Base-by-base conservation (phyloP, 225 moss, liverwort and hornwort species). In the Antitrichia curtipendula region DNA sequence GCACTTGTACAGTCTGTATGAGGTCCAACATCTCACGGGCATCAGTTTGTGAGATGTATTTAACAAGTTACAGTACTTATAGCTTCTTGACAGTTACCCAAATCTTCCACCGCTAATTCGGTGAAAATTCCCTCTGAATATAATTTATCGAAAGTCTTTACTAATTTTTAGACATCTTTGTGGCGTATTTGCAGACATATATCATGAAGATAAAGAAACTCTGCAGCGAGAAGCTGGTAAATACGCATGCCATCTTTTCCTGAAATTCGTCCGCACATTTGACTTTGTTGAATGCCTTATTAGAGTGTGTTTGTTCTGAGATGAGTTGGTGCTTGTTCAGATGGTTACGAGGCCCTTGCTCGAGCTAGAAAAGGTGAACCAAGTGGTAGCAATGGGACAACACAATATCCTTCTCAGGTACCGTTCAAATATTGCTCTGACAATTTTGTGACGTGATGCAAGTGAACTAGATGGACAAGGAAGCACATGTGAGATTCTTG, bases 201-300 rank as follows among this genome's bases (percentile, higher is more conserved):
- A 98, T 70, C 88, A 95, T 82, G 96, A 98, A 93, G 93, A 88
- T 63, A 96, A 89, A 75, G 98, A 96, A 89, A 96, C 96, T 25
- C 90, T 98, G 89, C 94, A 95, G 87, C 95, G 96, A 78, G 98
- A 96, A 90, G 98, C 96, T 84, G 96, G 96, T 96, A 74, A 84
- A 52, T 75, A 65, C 31, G 34, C 79, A 52, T 86, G 38, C 61
- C 65, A 81, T 45, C 77, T 77, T 80, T 43, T 73, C 60, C 29
- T 76, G 85, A 87, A 78, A 61, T 78, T 78, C 72, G 34, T 73
- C 34, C 17, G 34, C 72, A 27, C 40, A n/a, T 52, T 82, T 87
- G 81, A 65, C 84, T 66, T 36, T 38, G 84, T 76, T 87, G 84
- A 81, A 71, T 57, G 59, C 72, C 61, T 54, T 45, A 47, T 87